Evolutionary conservation across 768 basidiomycete genomes (phyloP).

Genomic region (Coprinopsis marcescibilis): DNA sequence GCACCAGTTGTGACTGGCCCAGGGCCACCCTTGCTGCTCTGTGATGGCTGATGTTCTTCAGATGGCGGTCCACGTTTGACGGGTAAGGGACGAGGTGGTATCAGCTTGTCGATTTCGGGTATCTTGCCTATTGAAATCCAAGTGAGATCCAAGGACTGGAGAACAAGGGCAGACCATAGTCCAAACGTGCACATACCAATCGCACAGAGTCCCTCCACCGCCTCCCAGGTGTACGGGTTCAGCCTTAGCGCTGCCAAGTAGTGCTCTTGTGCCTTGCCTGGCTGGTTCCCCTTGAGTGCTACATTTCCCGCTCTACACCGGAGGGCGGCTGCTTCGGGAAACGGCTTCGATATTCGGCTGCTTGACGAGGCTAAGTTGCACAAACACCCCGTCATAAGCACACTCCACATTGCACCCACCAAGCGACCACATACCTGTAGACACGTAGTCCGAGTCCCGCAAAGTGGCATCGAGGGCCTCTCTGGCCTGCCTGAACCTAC

Average conservation of each 20-base stretch:
- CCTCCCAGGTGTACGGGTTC: conserved; percentile 88
- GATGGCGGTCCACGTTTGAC: conserved; percentile 38
- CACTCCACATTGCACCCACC: too few species aligned
- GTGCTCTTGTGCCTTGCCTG: conserved; percentile 62
- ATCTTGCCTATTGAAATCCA: too few species aligned
- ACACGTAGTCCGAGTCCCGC: conserved; percentile 43
- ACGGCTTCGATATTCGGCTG: conserved; percentile 46
- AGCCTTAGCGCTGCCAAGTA: conserved; percentile 66
- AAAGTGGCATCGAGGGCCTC: conserved; percentile 64
- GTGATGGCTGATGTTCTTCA: conserved; percentile 45
- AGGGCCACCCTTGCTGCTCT: too few species aligned
- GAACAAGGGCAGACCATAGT: conserved; percentile 9
- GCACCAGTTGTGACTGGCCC: conserved; percentile 60
- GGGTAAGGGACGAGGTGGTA: conserved; percentile 58
- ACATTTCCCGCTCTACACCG: conserved; percentile 73
- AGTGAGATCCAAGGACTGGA: conserved; percentile 13
- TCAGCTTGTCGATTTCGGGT: conserved; percentile 67
- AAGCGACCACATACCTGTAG: conserved; percentile 46
- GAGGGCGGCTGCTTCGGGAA: conserved; percentile 68
- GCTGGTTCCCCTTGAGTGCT: conserved; percentile 75
- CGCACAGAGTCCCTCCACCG: conserved; percentile 80
- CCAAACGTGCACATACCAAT: conserved; percentile 48
- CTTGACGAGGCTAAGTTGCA: conserved; percentile 45
- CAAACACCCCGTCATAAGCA: conserved; percentile 14
- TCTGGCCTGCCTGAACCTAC: conserved; percentile 71